These are phyloP conservation scores for Cercospora citrullina DNA, from an alignment of 2,329 filamentous ascomycete species.

Conservation along the genomic window DNA sequence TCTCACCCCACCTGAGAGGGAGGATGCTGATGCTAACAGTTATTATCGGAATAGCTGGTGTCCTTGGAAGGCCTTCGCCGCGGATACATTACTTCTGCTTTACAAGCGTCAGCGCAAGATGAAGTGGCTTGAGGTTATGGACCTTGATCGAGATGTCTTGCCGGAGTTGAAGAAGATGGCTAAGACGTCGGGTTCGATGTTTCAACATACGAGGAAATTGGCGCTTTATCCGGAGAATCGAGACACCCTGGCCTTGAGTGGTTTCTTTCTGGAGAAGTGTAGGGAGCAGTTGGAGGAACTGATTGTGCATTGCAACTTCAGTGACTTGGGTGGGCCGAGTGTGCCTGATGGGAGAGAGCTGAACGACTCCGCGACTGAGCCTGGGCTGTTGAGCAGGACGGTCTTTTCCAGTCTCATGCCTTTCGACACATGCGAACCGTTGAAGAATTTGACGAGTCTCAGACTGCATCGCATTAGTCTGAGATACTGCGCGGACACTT, in stretches of 20 bases:
- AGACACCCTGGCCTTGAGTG: conserved; percentile 47
- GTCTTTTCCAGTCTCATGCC: conserved; percentile 51
- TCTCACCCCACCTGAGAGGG: not conserved
- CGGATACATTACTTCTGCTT: conserved; percentile 50
- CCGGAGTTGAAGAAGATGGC: conserved; percentile 46
- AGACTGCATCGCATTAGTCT: conserved; percentile 49
- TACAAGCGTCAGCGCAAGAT: conserved; percentile 52
- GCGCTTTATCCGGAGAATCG: conserved; percentile 51
- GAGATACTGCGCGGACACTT: conserved; percentile 51
- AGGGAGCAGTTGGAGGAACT: conserved; percentile 47
- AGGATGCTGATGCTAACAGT: conserved; percentile 27
- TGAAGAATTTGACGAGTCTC: conserved; percentile 46
- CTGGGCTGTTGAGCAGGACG: conserved; percentile 48
- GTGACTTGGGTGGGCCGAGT: conserved; percentile 30
- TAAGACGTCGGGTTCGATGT: conserved; percentile 42
- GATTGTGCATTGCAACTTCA: conserved; percentile 50
- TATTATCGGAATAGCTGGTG: conserved; percentile 43
- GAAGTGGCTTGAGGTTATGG: conserved; percentile 52
- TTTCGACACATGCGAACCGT: conserved; percentile 49
- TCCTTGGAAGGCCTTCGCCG: conserved; percentile 51
- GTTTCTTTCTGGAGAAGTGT: conserved; percentile 46
- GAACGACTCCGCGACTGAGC: conserved; percentile 50
- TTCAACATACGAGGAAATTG: conserved; percentile 46
- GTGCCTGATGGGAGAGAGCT: conserved; percentile 42
- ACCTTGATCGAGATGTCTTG: conserved; percentile 47